Evolutionary conservation across 495 filamentous ascomycete species (phyloP).

Genomic region (Trichodelitschia bisporula): DNA sequence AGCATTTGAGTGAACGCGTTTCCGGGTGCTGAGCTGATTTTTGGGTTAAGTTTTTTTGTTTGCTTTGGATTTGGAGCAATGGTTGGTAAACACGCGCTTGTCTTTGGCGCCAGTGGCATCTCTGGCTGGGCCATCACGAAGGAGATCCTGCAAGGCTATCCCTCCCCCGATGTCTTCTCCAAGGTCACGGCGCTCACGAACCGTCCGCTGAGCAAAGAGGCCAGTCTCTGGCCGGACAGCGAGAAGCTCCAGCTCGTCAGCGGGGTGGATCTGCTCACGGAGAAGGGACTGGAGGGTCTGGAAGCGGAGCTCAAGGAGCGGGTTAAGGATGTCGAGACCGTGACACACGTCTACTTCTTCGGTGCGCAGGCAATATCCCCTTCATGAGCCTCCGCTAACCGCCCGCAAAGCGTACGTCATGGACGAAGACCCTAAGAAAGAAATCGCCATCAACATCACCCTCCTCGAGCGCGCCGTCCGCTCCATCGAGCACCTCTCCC

Average conservation of each 20-base stretch:
- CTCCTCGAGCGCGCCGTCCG: constrained; percentile 20
- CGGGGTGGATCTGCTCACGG: constrained; percentile 18
- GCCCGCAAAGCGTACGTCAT: constrained; percentile 12
- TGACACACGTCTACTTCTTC: constrained; percentile 22
- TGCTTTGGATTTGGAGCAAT: background rate
- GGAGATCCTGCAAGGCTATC: constrained; percentile 19
- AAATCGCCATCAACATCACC: constrained; percentile 15
- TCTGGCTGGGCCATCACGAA: constrained; percentile 24
- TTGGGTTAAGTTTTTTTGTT: background rate
- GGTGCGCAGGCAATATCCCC: too few relatives aligned
- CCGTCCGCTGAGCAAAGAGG: constrained; percentile 16
- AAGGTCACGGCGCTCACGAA: constrained; percentile 23
- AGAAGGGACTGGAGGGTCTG: constrained; percentile 15
- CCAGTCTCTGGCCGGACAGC: constrained; percentile 19
- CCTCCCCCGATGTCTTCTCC: constrained; percentile 15
- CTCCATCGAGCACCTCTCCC: constrained; percentile 18
- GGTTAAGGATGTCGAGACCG: constrained; percentile 16
- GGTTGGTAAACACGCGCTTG: constrained; percentile 11
- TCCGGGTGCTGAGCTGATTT: too few relatives aligned
- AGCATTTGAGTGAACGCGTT: too few relatives aligned
- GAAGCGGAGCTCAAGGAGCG: constrained; percentile 16
- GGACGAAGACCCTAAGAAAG: constrained; percentile 9
- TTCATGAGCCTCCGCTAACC: background rate
- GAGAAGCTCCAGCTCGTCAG: constrained; percentile 18
- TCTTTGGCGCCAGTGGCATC: constrained; percentile 18